Conservation (phyloP, 805 yeast species). For the Teunomyces atbi region DNA sequence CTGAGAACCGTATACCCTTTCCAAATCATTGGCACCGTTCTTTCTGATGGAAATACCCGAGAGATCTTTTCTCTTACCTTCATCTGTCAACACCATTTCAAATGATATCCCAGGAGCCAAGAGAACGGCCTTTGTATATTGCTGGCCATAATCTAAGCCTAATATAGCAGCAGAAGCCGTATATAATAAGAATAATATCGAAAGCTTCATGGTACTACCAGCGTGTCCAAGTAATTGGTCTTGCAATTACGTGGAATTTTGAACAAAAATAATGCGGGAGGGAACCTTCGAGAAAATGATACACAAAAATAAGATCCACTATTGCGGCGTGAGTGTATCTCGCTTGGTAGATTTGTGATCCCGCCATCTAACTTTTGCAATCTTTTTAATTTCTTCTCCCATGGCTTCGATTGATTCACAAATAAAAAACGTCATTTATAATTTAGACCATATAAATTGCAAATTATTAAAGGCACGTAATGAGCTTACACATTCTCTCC, state of each 20-base stretch:
- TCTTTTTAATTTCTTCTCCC: too few relatives aligned
- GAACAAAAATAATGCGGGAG: constrained; percentile 4
- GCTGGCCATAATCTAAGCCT: constrained; percentile 89
- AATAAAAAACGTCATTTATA: not conserved
- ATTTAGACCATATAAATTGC: not conserved
- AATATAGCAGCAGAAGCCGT: constrained; percentile 57
- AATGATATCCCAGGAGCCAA: constrained; percentile 89
- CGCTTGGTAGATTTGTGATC: too few relatives aligned
- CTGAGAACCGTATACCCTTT: constrained; percentile 77
- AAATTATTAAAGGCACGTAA: not conserved
- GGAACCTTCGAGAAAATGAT: constrained; percentile 3
- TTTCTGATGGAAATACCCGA: constrained; percentile 70
- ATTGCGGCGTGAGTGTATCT: not conserved
- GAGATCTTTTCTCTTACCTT: constrained; percentile 86
- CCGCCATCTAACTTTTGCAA: not conserved
- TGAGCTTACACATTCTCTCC: not conserved
- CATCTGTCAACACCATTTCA: constrained; percentile 85
- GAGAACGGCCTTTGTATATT: constrained; percentile 79
- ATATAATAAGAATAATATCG: constrained; percentile 1
- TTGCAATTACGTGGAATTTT: constrained; percentile 1
- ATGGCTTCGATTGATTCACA: constrained; percentile 1
- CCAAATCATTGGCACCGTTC: constrained; percentile 35
- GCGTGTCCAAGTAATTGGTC: not conserved
- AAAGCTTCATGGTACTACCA: constrained; percentile 1
- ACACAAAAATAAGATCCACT: not conserved